Base-by-base conservation (phyloP, 768 basidiomycete genomes). In the Boletellus sp. region DNA sequence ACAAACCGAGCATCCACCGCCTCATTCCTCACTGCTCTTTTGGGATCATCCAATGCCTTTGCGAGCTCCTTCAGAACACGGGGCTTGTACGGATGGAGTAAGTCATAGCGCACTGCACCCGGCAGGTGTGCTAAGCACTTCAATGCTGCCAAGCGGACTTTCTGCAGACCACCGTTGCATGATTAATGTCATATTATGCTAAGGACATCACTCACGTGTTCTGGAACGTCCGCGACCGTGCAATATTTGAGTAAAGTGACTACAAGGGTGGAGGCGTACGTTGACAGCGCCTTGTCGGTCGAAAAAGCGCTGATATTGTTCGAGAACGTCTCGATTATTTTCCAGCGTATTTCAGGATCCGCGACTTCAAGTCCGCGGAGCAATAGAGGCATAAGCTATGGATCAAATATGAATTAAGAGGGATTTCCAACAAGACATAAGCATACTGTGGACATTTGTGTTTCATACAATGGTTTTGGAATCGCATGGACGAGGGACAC, bases 301-400 rank as follows among this genome's bases (percentile, higher is more conserved):
- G 80, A 72, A 55, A 78, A 74, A 1, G 80, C 78, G 36, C 81
- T 78, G 8, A 89, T 81, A 6, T 90, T 81, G 1, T 83, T 77
- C 9, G 82, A 76, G 33, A 98, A 75, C 9, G 85, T 87, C 46
- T 88, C 81, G 48, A 97, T 87, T 42, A 94, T 85, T 68, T 87
- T 84, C 15, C 79, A 76, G 20, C 91, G 84, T 52, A 94, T 81
- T 23, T 80, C 76, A 9, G 79, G 68, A 63, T 92, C 85, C 4
- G 84, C 80, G 4, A 96, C 71, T 36, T 89, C 83, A 16, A 98
- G 78, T 4, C 91, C 87, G 15, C 88, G 87, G 37, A 99, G 71
- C 5, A 99, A 75, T 13, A 97, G 76, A 1, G 96, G 94, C 56
- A 97, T 79, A 12, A 98, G 78, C 94, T 98, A 58, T 11, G n/a